Evolutionary conservation across 1,284 basidiomycete species (phyloP).

Genomic region (Peniophora sp.): DNA sequence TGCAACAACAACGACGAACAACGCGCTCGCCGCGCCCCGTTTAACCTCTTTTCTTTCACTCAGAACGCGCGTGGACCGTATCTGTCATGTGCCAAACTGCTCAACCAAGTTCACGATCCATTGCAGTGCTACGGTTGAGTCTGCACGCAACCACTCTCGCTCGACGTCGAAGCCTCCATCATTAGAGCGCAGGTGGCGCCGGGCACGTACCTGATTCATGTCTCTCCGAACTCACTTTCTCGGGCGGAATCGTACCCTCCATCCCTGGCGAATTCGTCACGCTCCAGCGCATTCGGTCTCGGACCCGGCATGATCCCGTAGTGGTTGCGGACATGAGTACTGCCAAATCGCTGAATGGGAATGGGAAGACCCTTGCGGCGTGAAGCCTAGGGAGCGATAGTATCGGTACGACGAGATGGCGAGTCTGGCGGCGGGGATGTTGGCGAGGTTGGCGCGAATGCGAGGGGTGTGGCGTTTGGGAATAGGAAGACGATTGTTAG

Average conservation of each 20-base stretch:
- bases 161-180: conserved; percentile 30
- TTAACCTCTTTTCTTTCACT: no score
- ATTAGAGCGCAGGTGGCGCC: conserved; percentile 64
- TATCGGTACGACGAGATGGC: not conserved
- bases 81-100: no score
- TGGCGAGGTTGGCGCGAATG: conserved; percentile 71
- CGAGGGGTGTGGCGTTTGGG: conserved; percentile 77
- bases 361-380: conserved; percentile 1
- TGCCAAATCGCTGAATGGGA: conserved; percentile 5
- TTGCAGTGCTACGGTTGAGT: no score
- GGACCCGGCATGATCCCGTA: conserved; percentile 36
- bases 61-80: no score
- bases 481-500: conserved; percentile 77
- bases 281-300: conserved; percentile 57
- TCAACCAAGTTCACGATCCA: no score
- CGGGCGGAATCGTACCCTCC: conserved; percentile 17
- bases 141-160: conserved; percentile 46
- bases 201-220: conserved; percentile 56
- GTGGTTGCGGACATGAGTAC: conserved; percentile 7
- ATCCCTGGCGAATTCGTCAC: conserved; percentile 17
- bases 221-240: conserved; percentile 37
- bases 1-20: no score
- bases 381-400: conserved; percentile 33
- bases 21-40: no score
- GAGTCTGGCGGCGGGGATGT: conserved; percentile 29